These are phyloP conservation scores for Plasmopara halstedii DNA, from an alignment of 352 stramenopile genomes.

Conservation along the genomic window DNA sequence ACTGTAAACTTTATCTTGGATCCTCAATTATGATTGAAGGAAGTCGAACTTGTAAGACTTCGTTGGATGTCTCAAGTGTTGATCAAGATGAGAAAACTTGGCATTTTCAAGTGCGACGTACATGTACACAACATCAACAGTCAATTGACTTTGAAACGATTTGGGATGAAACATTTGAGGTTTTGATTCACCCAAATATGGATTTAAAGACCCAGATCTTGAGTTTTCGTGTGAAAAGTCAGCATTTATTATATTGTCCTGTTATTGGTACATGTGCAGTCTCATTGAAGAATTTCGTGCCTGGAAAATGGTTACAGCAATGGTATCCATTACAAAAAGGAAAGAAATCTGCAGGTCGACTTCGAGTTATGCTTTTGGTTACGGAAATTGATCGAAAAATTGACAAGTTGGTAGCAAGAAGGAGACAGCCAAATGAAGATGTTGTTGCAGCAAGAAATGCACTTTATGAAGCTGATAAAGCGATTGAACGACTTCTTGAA, in stretches of 20 bases:
- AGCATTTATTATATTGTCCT: slow-evolving; percentile 50
- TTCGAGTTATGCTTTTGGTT: slow-evolving; percentile 37
- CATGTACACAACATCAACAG: slow-evolving; percentile 30
- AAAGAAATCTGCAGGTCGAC: slow-evolving; percentile 39
- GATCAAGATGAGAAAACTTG: slow-evolving; percentile 11
- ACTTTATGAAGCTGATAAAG: slow-evolving; percentile 50
- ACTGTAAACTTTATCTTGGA: slow-evolving; percentile 64
- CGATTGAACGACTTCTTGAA: slow-evolving; percentile 49
- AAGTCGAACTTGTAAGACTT: slow-evolving; percentile 32
- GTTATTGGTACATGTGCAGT: slow-evolving; percentile 46
- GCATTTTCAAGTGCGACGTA: slow-evolving; percentile 43
- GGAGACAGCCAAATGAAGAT: slow-evolving; percentile 24
- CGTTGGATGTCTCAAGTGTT: too few species aligned
- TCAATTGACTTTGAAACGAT: slow-evolving; percentile 31
- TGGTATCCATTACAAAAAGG: slow-evolving; percentile 47
- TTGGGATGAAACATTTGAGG: slow-evolving; percentile 55
- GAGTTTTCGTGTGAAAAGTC: slow-evolving; percentile 58
- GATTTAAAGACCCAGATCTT: slow-evolving; percentile 37
- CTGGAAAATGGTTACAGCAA: slow-evolving; percentile 35
- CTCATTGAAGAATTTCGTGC: slow-evolving; percentile 36
- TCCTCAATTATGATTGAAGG: slow-evolving; percentile 40
- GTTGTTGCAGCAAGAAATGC: slow-evolving; percentile 43
- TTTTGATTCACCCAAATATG: slow-evolving; percentile 18
- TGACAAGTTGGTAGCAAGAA: neutral
- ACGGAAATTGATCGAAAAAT: slow-evolving; percentile 10